Percentiles rank a stretch among this genome's conserved stretches.
These are phyloP conservation scores for Aureobasidium sp. DNA, from an alignment of 2,329 filamentous ascomycete genomes.

Conservation along the genomic window DNA sequence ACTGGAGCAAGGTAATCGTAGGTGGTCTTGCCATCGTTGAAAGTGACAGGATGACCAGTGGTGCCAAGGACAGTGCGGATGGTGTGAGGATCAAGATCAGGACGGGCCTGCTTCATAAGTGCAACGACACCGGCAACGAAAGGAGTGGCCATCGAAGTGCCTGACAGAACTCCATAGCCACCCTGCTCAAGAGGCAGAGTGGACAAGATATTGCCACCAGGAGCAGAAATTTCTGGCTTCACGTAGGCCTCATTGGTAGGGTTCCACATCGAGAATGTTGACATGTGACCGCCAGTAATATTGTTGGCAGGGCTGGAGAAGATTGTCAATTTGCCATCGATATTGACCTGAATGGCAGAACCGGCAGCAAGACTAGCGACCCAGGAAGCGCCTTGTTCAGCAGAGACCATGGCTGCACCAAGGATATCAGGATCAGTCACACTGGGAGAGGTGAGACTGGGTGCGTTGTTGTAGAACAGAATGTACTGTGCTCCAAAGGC, in stretches of 20 bases:
- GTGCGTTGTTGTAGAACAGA: slow-evolving; percentile 52
- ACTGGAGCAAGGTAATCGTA: slow-evolving; percentile 39
- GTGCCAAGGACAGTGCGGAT: slow-evolving; percentile 25
- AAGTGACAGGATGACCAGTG: slow-evolving; percentile 24
- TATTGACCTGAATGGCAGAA: slow-evolving; percentile 20
- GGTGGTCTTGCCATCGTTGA: slow-evolving; percentile 26
- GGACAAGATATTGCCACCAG: slow-evolving; percentile 53
- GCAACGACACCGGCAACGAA: slow-evolving; percentile 45
- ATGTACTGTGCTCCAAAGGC: slow-evolving; percentile 54
- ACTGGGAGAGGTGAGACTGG: slow-evolving; percentile 1
- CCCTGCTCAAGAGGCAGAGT: slow-evolving; percentile 43
- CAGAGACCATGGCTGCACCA: slow-evolving; percentile 24
- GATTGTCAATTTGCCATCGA: slow-evolving; percentile 19
- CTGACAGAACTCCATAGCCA: slow-evolving; percentile 47
- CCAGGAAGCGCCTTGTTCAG: slow-evolving; percentile 22
- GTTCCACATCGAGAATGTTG: slow-evolving; percentile 52
- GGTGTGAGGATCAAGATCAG: slow-evolving; percentile 23
- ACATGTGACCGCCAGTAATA: slow-evolving; percentile 44
- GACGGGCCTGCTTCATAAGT: slow-evolving; percentile 26
- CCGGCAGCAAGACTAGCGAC: slow-evolving; percentile 19
- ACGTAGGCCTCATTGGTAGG: slow-evolving; percentile 53
- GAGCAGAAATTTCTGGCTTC: slow-evolving; percentile 51
- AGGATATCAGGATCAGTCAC: slow-evolving; percentile 16
- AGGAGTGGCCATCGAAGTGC: slow-evolving; percentile 56
- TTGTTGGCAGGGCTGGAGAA: slow-evolving; percentile 19